Evolutionary conservation across 192 early-diverging fungal genomes (phyloP).

Genomic region (Spizellomyces punctatus): DNA sequence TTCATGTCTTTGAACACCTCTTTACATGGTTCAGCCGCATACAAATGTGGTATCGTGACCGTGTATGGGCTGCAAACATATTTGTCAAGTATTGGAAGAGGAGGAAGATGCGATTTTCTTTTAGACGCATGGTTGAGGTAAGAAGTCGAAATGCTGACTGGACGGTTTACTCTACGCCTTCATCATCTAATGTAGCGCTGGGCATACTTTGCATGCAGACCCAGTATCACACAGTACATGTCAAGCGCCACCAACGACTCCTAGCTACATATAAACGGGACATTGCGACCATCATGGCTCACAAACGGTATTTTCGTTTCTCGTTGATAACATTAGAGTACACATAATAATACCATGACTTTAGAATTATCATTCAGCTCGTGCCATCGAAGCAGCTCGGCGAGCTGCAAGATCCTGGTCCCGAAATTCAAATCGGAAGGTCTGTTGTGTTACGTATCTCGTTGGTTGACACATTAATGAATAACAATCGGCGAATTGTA

Average conservation of each 20-base stretch:
- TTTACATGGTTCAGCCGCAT: conserved; percentile 7
- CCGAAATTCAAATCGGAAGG: conserved; percentile 29
- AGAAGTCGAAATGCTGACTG: neutral
- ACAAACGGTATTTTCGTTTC: conserved; percentile 15
- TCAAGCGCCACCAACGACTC: conserved; percentile 24
- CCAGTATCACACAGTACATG: conserved; percentile 29
- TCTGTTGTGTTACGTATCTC: neutral
- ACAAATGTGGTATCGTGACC: conserved; percentile 26
- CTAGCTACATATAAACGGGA: conserved; percentile 6
- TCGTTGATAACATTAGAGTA: neutral
- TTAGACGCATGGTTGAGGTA: conserved; percentile 1
- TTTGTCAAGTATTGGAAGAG: conserved; percentile 31
- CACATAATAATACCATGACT: neutral
- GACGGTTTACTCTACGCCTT: too few species aligned
- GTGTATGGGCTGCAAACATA: conserved; percentile 18
- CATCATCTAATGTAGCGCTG: too few species aligned
- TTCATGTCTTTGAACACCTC: too few species aligned
- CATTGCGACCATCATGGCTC: conserved; percentile 3
- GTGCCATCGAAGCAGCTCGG: conserved; percentile 22
- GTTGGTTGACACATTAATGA: neutral
- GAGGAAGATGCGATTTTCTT: conserved; percentile 5
- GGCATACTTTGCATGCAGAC: neutral
- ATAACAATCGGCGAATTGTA: neutral
- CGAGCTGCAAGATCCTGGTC: neutral
- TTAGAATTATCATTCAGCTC: conserved; percentile 26